These are phyloP conservation scores for Colletotrichum lini DNA, from an alignment of 2,329 filamentous ascomycete species.

Conservation along the genomic window DNA sequence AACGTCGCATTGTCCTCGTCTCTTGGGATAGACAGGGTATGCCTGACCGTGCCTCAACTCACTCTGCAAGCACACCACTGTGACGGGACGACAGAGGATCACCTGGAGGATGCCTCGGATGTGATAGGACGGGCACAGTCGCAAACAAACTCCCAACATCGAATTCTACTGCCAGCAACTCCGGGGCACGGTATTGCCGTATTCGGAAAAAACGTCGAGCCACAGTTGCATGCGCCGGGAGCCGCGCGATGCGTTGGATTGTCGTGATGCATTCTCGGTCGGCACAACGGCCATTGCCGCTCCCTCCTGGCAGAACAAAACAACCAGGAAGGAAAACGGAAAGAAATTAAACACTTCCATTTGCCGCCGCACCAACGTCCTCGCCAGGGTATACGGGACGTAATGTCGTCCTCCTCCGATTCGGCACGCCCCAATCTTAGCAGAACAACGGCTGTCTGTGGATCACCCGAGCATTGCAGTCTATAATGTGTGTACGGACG, in stretches of 20 bases:
- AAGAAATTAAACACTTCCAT: not conserved
- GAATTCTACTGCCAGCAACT: slow-evolving; percentile 3
- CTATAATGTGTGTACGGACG: not conserved
- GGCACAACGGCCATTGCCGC: not conserved
- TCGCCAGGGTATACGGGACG: slow-evolving; percentile 28
- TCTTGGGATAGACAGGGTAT: slow-evolving; percentile 29
- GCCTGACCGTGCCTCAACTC: not conserved
- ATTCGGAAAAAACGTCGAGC: slow-evolving; percentile 21
- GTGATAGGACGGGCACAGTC: slow-evolving; percentile 16
- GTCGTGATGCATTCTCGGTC: slow-evolving; percentile 9
- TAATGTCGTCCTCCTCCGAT: slow-evolving; percentile 26
- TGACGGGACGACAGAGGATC: slow-evolving; percentile 9
- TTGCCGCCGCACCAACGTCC: slow-evolving; percentile 18
- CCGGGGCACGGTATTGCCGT: not conserved
- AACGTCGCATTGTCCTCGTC: slow-evolving; percentile 37
- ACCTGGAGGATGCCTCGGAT: slow-evolving; percentile 14
- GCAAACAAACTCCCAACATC: not conserved
- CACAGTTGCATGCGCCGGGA: slow-evolving; percentile 11
- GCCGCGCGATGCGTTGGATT: not conserved
- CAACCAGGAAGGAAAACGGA: not conserved
- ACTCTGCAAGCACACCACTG: slow-evolving; percentile 10
- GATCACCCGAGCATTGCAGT: slow-evolving; percentile 26
- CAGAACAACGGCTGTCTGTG: slow-evolving; percentile 19
- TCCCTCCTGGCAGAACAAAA: not conserved
- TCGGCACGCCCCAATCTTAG: slow-evolving; percentile 24